Percentiles rank a stretch among this genome's conserved stretches.
Conservation (phyloP, 1,284 basidiomycete genomes). For the Mycena citricolor region DNA sequence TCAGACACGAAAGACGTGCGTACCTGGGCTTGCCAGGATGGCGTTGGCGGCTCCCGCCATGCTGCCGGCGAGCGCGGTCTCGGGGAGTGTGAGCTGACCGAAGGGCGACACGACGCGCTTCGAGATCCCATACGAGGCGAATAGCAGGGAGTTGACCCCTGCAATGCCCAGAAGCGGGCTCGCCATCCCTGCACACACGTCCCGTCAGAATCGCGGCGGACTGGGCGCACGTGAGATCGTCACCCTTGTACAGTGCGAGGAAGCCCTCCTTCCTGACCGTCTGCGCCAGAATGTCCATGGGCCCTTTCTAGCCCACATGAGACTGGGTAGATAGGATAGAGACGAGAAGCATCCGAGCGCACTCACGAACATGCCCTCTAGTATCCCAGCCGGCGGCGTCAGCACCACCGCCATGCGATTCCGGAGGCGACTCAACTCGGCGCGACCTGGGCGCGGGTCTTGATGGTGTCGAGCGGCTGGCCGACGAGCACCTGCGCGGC, state of each 20-base stretch:
- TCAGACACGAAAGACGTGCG: slow-evolving; percentile 21
- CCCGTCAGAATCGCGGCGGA: background rate
- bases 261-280: slow-evolving; percentile 87
- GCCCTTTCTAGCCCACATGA: slow-evolving; percentile 66
- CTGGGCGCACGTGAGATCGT: background rate
- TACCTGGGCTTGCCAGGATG: slow-evolving; percentile 85
- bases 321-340: slow-evolving; percentile 50
- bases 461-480: slow-evolving; percentile 86
- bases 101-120: slow-evolving; percentile 87
- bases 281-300: slow-evolving; percentile 83
- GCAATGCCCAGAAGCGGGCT: slow-evolving; percentile 94
- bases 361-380: slow-evolving; percentile 82
- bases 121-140: slow-evolving; percentile 84
- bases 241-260: slow-evolving; percentile 90
- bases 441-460: slow-evolving; percentile 77
- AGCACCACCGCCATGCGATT: too few species aligned
- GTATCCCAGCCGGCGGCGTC: too few species aligned
- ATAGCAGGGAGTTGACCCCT: slow-evolving; percentile 93
- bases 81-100: slow-evolving; percentile 73
- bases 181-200: slow-evolving; percentile 70
- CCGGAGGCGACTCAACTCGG: too few species aligned
- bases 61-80: slow-evolving; percentile 83
- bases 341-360: slow-evolving; percentile 46
- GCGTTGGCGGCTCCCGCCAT: slow-evolving; percentile 92
- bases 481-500: slow-evolving; percentile 84